Percentiles rank a stretch among this genome's conserved stretches.
Conservation (phyloP, 2,329 filamentous ascomycete species). For the Microcera coccophila region DNA sequence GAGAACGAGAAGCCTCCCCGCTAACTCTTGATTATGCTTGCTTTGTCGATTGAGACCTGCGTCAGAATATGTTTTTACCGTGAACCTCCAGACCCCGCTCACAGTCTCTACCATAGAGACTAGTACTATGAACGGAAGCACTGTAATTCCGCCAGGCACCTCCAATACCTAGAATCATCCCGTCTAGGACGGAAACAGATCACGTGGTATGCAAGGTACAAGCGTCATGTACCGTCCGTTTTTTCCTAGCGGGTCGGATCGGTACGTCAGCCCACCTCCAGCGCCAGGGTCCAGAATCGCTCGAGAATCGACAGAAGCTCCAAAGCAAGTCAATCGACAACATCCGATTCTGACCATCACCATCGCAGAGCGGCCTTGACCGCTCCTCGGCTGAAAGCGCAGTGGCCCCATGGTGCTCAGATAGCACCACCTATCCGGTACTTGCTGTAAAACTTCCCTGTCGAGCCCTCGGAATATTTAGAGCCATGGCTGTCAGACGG, state of each 20-base stretch:
- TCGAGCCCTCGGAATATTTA: conserved; percentile 18
- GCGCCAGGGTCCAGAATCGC: background rate
- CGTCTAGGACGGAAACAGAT: background rate
- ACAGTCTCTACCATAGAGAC: background rate
- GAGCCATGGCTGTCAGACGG: conserved; percentile 31
- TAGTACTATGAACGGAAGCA: conserved; percentile 4
- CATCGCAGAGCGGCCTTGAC: conserved; percentile 22
- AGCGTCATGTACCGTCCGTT: background rate
- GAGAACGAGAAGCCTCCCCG: too few species aligned
- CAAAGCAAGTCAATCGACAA: conserved; percentile 23
- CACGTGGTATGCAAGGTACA: background rate
- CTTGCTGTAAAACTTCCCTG: background rate
- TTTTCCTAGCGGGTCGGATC: background rate
- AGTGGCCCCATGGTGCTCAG: conserved; percentile 22
- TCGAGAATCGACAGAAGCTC: background rate
- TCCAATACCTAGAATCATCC: too few species aligned
- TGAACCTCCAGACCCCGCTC: conserved; percentile 1
- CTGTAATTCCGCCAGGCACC: conserved; percentile 6
- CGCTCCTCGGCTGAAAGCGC: conserved; percentile 15
- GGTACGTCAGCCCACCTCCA: background rate
- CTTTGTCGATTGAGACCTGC: too few species aligned
- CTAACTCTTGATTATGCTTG: too few species aligned
- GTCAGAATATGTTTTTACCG: too few species aligned
- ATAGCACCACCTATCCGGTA: conserved; percentile 15
- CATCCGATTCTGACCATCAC: conserved; percentile 29